phyloP scores from a whole-genome alignment of 1,284 basidiomycete genomes.

The Fistulina hepatica region DNA sequence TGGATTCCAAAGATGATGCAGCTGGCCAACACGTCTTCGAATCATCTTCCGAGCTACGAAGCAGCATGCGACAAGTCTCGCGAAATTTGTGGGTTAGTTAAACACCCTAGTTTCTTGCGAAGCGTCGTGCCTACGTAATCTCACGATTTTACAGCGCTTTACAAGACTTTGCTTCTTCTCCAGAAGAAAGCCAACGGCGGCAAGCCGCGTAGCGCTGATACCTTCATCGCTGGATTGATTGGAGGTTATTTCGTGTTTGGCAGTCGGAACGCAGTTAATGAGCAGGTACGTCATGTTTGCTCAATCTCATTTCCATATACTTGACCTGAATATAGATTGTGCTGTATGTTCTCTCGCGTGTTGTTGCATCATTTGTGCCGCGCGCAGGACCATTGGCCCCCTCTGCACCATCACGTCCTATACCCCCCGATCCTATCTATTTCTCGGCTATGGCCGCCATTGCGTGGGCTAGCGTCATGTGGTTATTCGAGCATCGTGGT shows the following conservation, averaged over 20 bases:
- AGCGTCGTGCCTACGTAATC: no score
- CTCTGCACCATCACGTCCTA: constrained; percentile 43
- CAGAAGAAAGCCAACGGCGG: constrained; percentile 76
- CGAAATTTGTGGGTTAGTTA: constrained; percentile 91
- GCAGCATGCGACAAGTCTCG: constrained; percentile 81
- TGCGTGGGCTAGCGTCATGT: constrained; percentile 97
- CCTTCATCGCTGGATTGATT: constrained; percentile 87
- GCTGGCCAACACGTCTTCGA: constrained; percentile 57
- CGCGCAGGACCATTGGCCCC: constrained; percentile 37
- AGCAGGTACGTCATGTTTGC: constrained; percentile 60
- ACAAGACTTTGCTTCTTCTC: constrained; percentile 79
- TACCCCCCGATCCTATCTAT: constrained; percentile 72
- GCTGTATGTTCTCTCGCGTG: constrained; percentile 86
- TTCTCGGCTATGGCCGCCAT: constrained; percentile 87
- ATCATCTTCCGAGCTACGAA: constrained; percentile 83
- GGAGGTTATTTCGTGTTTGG: constrained; percentile 94
- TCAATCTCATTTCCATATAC: constrained; percentile 7
- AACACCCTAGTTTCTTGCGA: no score
- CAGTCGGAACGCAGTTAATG: constrained; percentile 92
- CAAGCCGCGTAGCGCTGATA: constrained; percentile 72
- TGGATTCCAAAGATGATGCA: constrained; percentile 20
- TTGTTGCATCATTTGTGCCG: constrained; percentile 80
- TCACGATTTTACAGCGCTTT: no score
- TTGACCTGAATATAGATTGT: constrained; percentile 62
- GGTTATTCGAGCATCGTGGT: constrained; percentile 78